These are phyloP conservation scores for Didymellaceae sp. DNA, from an alignment of 2,329 filamentous ascomycete species.

Conservation along the genomic window DNA sequence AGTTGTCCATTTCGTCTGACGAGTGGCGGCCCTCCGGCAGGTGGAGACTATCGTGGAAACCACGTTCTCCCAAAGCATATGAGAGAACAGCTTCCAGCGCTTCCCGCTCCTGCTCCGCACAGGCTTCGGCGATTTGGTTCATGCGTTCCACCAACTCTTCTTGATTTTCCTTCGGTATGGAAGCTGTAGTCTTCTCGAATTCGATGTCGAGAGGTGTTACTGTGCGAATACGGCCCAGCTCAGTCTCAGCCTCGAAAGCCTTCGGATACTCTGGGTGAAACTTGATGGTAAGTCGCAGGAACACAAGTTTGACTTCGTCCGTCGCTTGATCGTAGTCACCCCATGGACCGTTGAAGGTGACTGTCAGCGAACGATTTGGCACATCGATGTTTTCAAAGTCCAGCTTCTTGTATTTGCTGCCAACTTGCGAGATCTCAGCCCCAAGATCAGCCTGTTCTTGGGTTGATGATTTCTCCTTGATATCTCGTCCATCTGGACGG, in stretches of 20 bases:
- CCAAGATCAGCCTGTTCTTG: slow-evolving; percentile 54
- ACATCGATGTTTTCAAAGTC: slow-evolving; percentile 66
- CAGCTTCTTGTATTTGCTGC: slow-evolving; percentile 66
- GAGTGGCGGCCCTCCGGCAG: slow-evolving; percentile 61
- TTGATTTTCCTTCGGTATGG: slow-evolving; percentile 59
- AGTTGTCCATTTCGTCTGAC: slow-evolving; percentile 47
- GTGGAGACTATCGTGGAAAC: slow-evolving; percentile 63
- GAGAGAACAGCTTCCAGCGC: slow-evolving; percentile 68
- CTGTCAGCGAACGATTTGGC: slow-evolving; percentile 58
- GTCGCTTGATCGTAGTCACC: slow-evolving; percentile 48
- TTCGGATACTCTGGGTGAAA: slow-evolving; percentile 66
- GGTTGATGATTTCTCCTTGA: slow-evolving; percentile 48
- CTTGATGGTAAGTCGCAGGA: slow-evolving; percentile 63
- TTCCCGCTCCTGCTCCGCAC: slow-evolving; percentile 59
- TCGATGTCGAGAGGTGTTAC: slow-evolving; percentile 58
- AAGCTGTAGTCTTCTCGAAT: slow-evolving; percentile 63
- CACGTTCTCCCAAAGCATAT: slow-evolving; percentile 66
- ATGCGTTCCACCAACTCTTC: slow-evolving; percentile 58
- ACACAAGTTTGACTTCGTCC: slow-evolving; percentile 54
- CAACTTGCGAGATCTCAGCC: slow-evolving; percentile 67
- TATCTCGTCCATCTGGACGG: slow-evolving; percentile 24
- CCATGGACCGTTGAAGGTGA: slow-evolving; percentile 68
- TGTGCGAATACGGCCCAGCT: slow-evolving; percentile 36
- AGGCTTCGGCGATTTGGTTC: slow-evolving; percentile 61
- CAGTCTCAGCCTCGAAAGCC: slow-evolving; percentile 47